Evolutionary conservation across 2,329 filamentous ascomycete genomes (phyloP).

Genomic region (Fusarium sacchari): DNA sequence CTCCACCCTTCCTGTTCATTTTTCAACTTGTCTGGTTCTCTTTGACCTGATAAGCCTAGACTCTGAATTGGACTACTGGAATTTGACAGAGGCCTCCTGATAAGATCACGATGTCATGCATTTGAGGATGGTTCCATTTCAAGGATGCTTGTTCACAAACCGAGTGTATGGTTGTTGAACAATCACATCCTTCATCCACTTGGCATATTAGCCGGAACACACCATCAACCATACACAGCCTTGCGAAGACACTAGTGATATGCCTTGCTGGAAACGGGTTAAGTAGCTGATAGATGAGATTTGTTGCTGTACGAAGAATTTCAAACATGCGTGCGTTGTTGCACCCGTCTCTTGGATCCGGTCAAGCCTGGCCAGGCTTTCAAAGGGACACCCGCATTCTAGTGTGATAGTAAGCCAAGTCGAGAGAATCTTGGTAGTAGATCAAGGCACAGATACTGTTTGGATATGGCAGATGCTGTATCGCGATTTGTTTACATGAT

Average conservation of each 20-base stretch:
- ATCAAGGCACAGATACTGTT: not conserved
- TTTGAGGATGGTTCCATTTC: not conserved
- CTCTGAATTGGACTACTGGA: not conserved
- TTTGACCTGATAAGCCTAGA: not conserved
- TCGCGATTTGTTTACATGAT: not conserved
- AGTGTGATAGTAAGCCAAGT: not conserved
- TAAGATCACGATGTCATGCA: too few relatives aligned
- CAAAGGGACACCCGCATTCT: not conserved
- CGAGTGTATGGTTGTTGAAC: not conserved
- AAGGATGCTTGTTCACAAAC: not conserved
- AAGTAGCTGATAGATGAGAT: not conserved
- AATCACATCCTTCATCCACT: not conserved
- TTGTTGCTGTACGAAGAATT: not conserved
- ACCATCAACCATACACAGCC: slow-evolving; percentile 4
- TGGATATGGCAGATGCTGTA: not conserved
- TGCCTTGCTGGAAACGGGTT: not conserved
- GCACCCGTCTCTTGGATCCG: not conserved
- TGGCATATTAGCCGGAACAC: slow-evolving; percentile 7
- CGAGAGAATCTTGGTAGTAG: not conserved
- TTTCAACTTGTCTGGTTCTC: not conserved
- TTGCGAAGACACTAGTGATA: not conserved
- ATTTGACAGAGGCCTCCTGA: not conserved
- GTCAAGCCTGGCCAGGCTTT: not conserved
- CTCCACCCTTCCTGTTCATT: not conserved
- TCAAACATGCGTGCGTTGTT: not conserved